phyloP scores from a whole-genome alignment of 257 asterid genomes.

The Penstemon davidsonii region DNA sequence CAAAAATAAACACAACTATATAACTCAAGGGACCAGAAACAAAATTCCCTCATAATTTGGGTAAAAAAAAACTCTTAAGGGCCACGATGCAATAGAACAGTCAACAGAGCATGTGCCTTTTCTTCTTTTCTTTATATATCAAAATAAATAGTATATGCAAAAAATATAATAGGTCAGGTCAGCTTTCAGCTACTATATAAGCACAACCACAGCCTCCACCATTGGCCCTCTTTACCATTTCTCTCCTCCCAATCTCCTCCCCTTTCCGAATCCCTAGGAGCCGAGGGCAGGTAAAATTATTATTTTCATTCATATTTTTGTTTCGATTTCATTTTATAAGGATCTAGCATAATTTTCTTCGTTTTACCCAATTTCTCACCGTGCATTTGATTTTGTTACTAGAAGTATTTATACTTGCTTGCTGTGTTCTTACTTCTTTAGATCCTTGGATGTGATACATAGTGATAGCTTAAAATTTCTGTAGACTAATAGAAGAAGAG shows the following conservation, averaged over 20 bases:
- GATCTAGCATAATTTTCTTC: slow-evolving; percentile 33
- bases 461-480: slow-evolving; percentile 4
- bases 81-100: no score
- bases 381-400: background rate
- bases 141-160: background rate
- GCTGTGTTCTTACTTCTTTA: slow-evolving; percentile 5
- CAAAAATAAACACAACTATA: no score
- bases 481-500: slow-evolving; percentile 4
- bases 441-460: slow-evolving; percentile 21
- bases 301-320: background rate
- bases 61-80: background rate
- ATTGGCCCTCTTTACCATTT: background rate
- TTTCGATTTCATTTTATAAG: slow-evolving; percentile 2
- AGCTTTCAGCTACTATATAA: background rate
- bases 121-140: no score
- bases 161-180: background rate
- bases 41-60: background rate
- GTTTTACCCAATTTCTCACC: background rate
- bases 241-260: background rate
- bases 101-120: no score
- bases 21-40: background rate
- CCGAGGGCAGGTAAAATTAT: no score
- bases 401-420: slow-evolving; percentile 18
- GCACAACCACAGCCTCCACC: background rate
- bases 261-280: no score